These are phyloP conservation scores for Gynandropsis gynandra DNA, from an alignment of 345 rosid genomes.

Conservation along the genomic window DNA sequence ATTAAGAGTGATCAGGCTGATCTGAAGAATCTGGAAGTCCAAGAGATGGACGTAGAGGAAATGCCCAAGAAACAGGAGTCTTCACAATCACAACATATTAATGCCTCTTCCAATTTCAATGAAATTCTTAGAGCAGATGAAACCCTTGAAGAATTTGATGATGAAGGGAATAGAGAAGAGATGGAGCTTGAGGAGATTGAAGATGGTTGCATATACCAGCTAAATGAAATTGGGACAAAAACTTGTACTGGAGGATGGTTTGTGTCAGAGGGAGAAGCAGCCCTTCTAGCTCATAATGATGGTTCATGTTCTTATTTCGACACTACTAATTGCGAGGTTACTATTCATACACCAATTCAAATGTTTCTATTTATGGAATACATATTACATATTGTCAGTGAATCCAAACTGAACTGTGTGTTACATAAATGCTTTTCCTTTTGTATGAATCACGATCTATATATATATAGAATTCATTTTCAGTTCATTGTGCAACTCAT, in stretches of 20 bases:
- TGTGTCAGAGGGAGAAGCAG: constrained; percentile 94
- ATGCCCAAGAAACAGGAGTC: constrained; percentile 35
- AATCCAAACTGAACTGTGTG: neutral
- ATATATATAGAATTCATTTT: constrained; percentile 4
- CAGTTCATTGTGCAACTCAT: constrained; percentile 11
- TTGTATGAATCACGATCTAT: neutral
- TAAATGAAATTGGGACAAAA: constrained; percentile 59
- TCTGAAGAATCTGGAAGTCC: constrained; percentile 37
- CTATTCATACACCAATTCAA: neutral
- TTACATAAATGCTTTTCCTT: too few relatives aligned
- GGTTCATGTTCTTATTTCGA: constrained; percentile 91
- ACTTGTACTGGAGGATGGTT: constrained; percentile 91
- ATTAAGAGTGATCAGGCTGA: constrained; percentile 21
- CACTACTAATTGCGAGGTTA: constrained; percentile 84
- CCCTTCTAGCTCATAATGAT: constrained; percentile 81
- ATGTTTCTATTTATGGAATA: neutral
- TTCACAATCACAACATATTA: constrained; percentile 25
- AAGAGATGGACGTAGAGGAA: constrained; percentile 47
- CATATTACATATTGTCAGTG: neutral
- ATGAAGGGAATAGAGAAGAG: constrained; percentile 49
- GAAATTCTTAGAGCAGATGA: constrained; percentile 63
- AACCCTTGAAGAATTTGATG: constrained; percentile 72
- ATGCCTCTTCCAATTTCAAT: constrained; percentile 32
- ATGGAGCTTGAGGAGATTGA: constrained; percentile 50
- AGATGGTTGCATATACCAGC: constrained; percentile 38